A percentile compares a stretch with the other conserved stretches of the same genome.
These are phyloP conservation scores for Eucalyptus tenuipes DNA, from an alignment of 345 rosid genomes.

Conservation along the genomic window DNA sequence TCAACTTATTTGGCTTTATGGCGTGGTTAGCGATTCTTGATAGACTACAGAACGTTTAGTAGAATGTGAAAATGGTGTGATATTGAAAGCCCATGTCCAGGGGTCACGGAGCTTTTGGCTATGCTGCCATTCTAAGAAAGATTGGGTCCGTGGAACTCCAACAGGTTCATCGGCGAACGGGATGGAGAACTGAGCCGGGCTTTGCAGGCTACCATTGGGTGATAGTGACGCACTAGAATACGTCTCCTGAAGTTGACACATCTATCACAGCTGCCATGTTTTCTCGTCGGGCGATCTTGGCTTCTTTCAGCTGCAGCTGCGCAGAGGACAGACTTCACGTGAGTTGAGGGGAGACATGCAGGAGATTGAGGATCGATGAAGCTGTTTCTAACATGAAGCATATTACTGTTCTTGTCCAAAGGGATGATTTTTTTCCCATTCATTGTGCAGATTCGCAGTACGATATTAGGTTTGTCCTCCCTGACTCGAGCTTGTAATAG, in stretches of 20 bases:
- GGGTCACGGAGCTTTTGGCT: neutral
- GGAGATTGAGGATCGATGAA: neutral
- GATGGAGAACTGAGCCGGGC: neutral
- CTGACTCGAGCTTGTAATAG: neutral
- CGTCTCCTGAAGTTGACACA: neutral
- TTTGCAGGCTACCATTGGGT: neutral
- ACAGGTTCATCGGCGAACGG: neutral
- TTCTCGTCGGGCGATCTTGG: neutral
- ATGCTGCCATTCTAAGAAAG: neutral
- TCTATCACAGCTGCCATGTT: neutral
- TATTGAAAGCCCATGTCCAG: neutral
- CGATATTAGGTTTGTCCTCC: neutral
- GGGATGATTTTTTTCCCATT: neutral
- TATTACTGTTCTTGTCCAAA: neutral
- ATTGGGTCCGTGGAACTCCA: neutral
- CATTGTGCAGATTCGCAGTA: neutral
- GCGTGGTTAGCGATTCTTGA: neutral
- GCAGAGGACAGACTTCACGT: neutral
- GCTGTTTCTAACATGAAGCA: neutral
- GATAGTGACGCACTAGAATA: neutral
- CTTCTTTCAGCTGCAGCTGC: neutral
- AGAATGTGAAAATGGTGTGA: neutral
- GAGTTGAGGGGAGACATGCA: neutral
- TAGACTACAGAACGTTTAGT: neutral
- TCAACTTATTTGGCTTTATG: neutral